Conservation (phyloP, 495 filamentous ascomycete species). For the Aspergillus indologenus region DNA sequence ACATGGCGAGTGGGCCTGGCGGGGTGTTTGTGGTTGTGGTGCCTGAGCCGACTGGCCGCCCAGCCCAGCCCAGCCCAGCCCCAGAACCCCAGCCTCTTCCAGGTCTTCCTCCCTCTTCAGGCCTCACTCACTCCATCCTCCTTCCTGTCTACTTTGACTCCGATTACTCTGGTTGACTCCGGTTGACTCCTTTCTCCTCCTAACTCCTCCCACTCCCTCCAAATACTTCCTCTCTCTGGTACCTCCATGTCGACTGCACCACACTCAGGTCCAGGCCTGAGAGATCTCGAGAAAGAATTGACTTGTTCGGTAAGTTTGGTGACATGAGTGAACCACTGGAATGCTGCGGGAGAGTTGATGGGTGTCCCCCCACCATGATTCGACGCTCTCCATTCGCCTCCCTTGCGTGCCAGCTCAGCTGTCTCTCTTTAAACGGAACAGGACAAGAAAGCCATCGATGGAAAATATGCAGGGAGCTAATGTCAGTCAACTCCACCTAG, state of each 20-base stretch:
- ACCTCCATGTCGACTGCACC: constrained; percentile 22
- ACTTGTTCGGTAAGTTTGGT: constrained; percentile 75
- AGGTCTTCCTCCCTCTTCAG: background rate
- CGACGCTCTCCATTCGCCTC: background rate
- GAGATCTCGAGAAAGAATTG: constrained; percentile 81
- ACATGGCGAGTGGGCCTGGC: too few relatives aligned
- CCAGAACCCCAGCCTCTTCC: background rate
- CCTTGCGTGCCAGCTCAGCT: background rate
- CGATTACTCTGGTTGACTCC: background rate
- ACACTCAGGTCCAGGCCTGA: constrained; percentile 29
- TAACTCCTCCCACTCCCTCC: background rate
- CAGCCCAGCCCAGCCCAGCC: background rate
- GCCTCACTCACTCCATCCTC: background rate
- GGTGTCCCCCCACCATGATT: background rate
- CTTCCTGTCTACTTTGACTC: background rate
- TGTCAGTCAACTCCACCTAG: constrained; percentile 38
- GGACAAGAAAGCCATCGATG: background rate
- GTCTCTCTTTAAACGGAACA: too few relatives aligned
- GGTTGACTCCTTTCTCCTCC: background rate
- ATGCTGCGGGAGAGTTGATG: constrained; percentile 3
- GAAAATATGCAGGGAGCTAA: background rate
- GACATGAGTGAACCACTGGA: background rate
- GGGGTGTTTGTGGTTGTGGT: too few relatives aligned
- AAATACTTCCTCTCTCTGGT: background rate
- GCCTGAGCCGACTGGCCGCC: too few relatives aligned